Base-by-base conservation (phyloP, 495 filamentous ascomycete species). In the Lichenothelia convexa region DNA sequence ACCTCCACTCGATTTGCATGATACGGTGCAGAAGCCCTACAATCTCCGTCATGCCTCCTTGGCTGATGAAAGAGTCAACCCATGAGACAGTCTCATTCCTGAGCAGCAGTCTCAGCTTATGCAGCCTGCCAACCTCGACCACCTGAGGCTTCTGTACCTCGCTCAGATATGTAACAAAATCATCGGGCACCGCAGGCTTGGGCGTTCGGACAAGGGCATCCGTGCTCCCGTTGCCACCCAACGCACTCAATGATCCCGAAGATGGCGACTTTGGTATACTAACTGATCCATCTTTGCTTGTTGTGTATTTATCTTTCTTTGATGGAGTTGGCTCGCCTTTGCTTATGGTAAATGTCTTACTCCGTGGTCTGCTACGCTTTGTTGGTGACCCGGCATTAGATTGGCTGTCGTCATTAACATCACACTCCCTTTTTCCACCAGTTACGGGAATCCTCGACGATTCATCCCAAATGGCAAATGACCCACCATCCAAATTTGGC, bases 1-100 rank as follows among this genome's bases (percentile, higher is more conserved):
- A n/a, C n/a, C 86, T 78, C 89, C 89, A 97, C 53, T 93, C 91
- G 36, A 97, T 73, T 36, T 79, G 76, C 70, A 94, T 84, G 34
- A 83, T 93, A 11, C 89, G 71, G 45, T 92, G 75, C 39, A 95
- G 61, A 36, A 97, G 61, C 33, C 68, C 72, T 19, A 93, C 76
- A 35, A 95, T 80, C 50, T 92, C 84, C 46, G 75, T 69, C 85
- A 95, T 93, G 18, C 89, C 89, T 13, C 84, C 86, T 45, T 81
- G 69, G 16, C 70, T 62, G 45, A 95, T 80, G 55, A 97, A 97
- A 5, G 70, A 65, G 46, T 95, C 82, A 1, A 91, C 87, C 91
- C 91, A 97, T 13, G 73, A 70, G 2, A 97, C 78, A 3, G 84
- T 89, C 60, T 97, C 89, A 50, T 94, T 94, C 5, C 89, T 78